These are phyloP conservation scores for Rhizophagus sp. DNA, from an alignment of 192 early-diverging fungal species.

Conservation along the genomic window DNA sequence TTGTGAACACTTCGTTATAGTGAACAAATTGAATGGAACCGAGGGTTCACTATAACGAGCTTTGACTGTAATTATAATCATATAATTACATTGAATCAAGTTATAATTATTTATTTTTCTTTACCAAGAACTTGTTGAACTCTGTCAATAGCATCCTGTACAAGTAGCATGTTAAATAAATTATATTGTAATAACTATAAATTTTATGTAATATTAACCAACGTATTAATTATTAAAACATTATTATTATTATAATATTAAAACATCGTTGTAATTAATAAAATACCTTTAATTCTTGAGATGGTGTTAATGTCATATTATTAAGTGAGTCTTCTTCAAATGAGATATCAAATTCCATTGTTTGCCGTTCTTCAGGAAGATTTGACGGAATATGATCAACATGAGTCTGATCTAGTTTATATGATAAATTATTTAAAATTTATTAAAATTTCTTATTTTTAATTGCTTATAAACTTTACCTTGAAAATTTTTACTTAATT, in stretches of 20 bases:
- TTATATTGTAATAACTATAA: constrained; percentile 8
- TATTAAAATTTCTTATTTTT: neutral
- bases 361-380: neutral
- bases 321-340: neutral
- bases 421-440: neutral
- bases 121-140: neutral
- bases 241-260: neutral
- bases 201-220: neutral
- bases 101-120: too few species aligned
- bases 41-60: too few species aligned
- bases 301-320: neutral
- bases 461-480: neutral
- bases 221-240: too few species aligned
- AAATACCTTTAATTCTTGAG: neutral
- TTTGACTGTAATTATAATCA: too few species aligned
- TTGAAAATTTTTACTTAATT: neutral
- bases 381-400: neutral
- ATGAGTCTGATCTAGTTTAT: neutral
- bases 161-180: neutral
- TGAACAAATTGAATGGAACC: too few species aligned
- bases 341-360: neutral
- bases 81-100: too few species aligned
- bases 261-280: neutral
- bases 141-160: constrained; percentile 17
- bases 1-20: too few species aligned